These are phyloP conservation scores for Eutrema yunnanense DNA, from an alignment of 345 rosid species.

Conservation along the genomic window DNA sequence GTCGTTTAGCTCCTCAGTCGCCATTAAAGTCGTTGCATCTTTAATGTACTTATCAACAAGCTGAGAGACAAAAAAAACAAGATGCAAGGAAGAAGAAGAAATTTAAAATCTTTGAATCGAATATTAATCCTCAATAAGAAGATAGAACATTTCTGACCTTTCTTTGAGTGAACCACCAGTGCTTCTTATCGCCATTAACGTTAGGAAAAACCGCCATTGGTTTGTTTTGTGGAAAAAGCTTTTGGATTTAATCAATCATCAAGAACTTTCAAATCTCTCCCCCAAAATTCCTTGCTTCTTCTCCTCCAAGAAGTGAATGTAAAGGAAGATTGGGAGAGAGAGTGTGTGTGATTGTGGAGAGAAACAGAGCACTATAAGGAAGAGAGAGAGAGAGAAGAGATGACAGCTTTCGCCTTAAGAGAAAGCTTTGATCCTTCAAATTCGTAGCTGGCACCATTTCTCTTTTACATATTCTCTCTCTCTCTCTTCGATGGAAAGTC, in stretches of 20 bases:
- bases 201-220: slow-evolving; percentile 31
- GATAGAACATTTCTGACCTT: slow-evolving; percentile 38
- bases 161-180: slow-evolving; percentile 90
- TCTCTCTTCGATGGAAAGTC: slow-evolving; percentile 18
- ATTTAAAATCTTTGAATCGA: background rate
- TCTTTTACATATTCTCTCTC: slow-evolving; percentile 38
- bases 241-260: background rate
- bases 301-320: slow-evolving; percentile 15
- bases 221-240: background rate
- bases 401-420: slow-evolving; percentile 77
- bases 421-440: slow-evolving; percentile 76
- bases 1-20: slow-evolving; percentile 55
- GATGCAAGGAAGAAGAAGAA: background rate
- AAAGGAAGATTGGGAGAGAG: slow-evolving; percentile 4
- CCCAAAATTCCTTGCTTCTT: slow-evolving; percentile 21
- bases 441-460: slow-evolving; percentile 79
- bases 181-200: slow-evolving; percentile 51
- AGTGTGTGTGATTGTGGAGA: slow-evolving; percentile 10
- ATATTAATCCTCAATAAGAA: background rate
- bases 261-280: background rate
- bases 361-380: slow-evolving; percentile 26
- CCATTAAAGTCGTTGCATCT: slow-evolving; percentile 67
- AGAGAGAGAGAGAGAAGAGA: slow-evolving; percentile 19
- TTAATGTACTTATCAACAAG: slow-evolving; percentile 65
- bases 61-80: slow-evolving; percentile 23